A percentile compares a stretch with the other conserved stretches of the same genome.
Conservation (phyloP, 1,284 basidiomycete species). For the Austroboletus niveus region DNA sequence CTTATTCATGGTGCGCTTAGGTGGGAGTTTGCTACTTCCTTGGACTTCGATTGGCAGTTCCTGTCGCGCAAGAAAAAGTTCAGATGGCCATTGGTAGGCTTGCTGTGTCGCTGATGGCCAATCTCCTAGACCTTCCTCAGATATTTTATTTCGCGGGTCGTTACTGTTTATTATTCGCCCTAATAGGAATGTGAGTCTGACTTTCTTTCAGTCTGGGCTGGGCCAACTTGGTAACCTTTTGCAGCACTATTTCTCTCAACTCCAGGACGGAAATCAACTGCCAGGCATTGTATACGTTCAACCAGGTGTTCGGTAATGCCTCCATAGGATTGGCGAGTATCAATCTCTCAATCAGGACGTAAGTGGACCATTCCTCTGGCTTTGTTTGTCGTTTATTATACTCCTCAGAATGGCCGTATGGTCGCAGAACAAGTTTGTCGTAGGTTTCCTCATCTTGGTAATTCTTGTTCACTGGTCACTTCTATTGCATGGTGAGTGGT, state of each 20-base stretch:
- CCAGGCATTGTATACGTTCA: constrained; percentile 64
- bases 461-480: constrained; percentile 77
- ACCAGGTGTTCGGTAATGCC: constrained; percentile 67
- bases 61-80: constrained; percentile 58
- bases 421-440: constrained; percentile 60
- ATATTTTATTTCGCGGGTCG: constrained; percentile 73
- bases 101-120: background rate
- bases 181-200: constrained; percentile 64
- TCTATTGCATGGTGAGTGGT: constrained; percentile 61
- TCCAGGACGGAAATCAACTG: constrained; percentile 33
- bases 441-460: constrained; percentile 51
- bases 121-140: constrained; percentile 33
- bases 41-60: constrained; percentile 68
- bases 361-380: constrained; percentile 23
- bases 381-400: background rate
- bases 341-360: constrained; percentile 78
- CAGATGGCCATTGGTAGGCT: constrained; percentile 58
- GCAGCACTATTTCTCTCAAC: constrained; percentile 31
- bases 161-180: constrained; percentile 63
- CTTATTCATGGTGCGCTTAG: constrained; percentile 29
- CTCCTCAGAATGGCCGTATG: constrained; percentile 62
- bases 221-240: background rate
- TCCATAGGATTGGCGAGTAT: constrained; percentile 74
- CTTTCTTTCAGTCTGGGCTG: background rate
- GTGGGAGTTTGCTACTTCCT: constrained; percentile 65